These are phyloP conservation scores for Pythium insidiosum DNA, from an alignment of 352 stramenopile genomes.

Conservation along the genomic window DNA sequence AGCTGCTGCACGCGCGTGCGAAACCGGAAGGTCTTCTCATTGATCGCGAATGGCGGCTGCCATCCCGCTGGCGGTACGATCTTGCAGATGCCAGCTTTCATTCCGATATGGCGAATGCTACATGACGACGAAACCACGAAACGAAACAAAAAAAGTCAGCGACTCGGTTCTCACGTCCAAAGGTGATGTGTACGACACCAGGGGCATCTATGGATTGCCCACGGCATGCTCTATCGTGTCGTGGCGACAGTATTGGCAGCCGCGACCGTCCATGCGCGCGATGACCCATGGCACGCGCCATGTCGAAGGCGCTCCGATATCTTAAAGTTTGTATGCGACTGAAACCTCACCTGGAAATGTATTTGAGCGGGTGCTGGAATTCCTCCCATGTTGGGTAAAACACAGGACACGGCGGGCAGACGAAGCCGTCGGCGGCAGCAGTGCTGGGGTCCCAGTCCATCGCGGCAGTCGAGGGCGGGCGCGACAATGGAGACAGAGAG, in stretches of 20 bases:
- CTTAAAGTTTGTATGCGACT: slow-evolving; percentile 18
- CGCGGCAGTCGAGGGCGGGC: too few species aligned
- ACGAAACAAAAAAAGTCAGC: background rate
- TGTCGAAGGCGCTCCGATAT: background rate
- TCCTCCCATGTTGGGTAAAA: slow-evolving; percentile 85
- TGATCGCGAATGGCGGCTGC: slow-evolving; percentile 85
- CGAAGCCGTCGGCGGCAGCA: slow-evolving; percentile 55
- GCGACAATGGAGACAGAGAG: too few species aligned
- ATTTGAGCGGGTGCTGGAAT: slow-evolving; percentile 88
- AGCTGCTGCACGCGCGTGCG: slow-evolving; percentile 95
- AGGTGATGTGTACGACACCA: background rate
- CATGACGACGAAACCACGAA: background rate
- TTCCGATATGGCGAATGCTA: slow-evolving; percentile 86
- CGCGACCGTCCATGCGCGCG: slow-evolving; percentile 13
- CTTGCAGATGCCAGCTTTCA: slow-evolving; percentile 96
- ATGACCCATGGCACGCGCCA: too few species aligned
- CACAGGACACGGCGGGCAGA: slow-evolving; percentile 77
- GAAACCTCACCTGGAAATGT: slow-evolving; percentile 88
- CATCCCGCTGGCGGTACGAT: slow-evolving; percentile 96
- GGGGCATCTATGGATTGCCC: background rate
- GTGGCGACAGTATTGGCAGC: background rate
- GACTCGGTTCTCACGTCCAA: background rate
- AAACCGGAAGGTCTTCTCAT: slow-evolving; percentile 87
- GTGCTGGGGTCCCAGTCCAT: slow-evolving; percentile 70
- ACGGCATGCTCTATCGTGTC: too few species aligned